Base-by-base conservation (phyloP, 2,329 filamentous ascomycete genomes). In the Colletotrichum lentis region DNA sequence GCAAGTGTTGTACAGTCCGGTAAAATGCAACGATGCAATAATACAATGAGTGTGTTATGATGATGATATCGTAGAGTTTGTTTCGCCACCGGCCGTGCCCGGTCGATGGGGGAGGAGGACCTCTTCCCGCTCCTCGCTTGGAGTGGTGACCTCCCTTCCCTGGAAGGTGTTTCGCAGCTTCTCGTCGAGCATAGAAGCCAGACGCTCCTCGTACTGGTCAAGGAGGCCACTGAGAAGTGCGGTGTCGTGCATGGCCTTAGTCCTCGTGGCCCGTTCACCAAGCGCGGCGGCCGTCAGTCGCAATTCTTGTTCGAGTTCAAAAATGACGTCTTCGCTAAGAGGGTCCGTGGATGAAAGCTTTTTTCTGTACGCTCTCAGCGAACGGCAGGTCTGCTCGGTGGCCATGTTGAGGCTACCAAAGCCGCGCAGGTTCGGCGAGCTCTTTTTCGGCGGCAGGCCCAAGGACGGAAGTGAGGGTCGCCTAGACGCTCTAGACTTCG, bases 191-290 rank as follows among this genome's bases (percentile, higher is more conserved):
- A 93, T 83, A 53, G 83, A 87, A 6, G 93, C 87, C 55, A 94
- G 80, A 68, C 88, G 84, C 73, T 93, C 90, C 2, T 90, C 92
- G 73, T 93, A 93, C 77, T 92, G 88, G 72, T 93, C 91, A 8
- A 94, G 80, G 52, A 94, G 79, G 57, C 88, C 89, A 47, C 83
- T 86, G 20, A 71, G 52, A 41, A 91, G 79, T 56, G 86, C 81
- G 20, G 83, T 84, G 73, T 89, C 88, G 70, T 84, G 86, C 76
- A 88, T 82, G 1, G 82, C 79, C 75, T 83, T 80, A 76, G 81
- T 86, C 70, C 86, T 80, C 67, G 83, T 85, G 5, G 83, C 84
- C 41, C 86, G 80, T 62, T 88, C 86, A 3, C 85, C 85, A 37
- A 91, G 77, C 7, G 88, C 88, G 11, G 88, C 84, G 3, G 84